Evolutionary conservation across 2,329 filamentous ascomycete species (phyloP), one percentile per base, ranked within the genome.

Genomic region (Curvularia spicifera): DNA sequence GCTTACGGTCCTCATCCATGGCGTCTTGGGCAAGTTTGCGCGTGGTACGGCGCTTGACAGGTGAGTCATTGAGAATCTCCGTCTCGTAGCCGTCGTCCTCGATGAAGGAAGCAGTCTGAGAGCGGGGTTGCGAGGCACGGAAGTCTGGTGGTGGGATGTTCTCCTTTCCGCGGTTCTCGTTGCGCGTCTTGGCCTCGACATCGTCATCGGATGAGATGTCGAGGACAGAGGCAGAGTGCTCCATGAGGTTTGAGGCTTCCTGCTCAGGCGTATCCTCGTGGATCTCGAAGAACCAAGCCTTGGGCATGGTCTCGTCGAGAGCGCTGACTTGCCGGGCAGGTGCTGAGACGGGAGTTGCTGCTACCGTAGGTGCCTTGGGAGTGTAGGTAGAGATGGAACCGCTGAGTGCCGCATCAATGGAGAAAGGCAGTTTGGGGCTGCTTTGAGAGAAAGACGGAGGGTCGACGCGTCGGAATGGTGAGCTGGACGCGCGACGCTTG

Each of bases 191-290:
- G 49, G 80, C 82, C 70, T 85, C 83, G 28, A 79, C 84, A 76
- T 93, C 90, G 74, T 97, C 93, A 69, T 97, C 93, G 22, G 91
- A 93, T 66, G 88, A 92, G 71, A 98, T 92, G 73, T 98, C 94
- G 3, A 98, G 84, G 0, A 89, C 88, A 63, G 89, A 89, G 7
- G 94, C 94, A 55, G 89, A 90, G 80, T 97, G 94, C 78, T 97
- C 91, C 79, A 98, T 91, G 39, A 97, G 81, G 71, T 96, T 97
- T 69, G 93, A 91, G 78, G 95, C 91, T 73, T 96, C 89, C 73
- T 97, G 91, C 74, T 97, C 91, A 7, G 90, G 86, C 0, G 91
- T 92, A 76, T 99, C 94, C 74, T 97, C 91, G 74, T 97, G 89
- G 71, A 99, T 98, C 58, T 94, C 90, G 73, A 99, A 98, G 81